A percentile compares a stretch with the other conserved stretches of the same genome.
Conservation (phyloP, 129 eudicot genomes). For the Pseudognaphalium luteoalbum region DNA sequence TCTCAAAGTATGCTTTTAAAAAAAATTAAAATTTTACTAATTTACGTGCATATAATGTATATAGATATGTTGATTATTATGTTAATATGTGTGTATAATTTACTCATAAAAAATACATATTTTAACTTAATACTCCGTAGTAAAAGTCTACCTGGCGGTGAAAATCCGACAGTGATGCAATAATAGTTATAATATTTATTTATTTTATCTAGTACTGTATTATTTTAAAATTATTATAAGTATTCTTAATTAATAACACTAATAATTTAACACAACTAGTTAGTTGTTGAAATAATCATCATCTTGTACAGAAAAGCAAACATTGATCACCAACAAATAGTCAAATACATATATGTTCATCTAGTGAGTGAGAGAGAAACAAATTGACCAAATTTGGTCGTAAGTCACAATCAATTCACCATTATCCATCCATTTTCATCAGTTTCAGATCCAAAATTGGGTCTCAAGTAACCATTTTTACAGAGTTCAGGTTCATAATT, state of each 20-base stretch:
- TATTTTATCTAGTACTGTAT: too few species aligned
- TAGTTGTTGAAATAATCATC: background rate
- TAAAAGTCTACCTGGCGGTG: background rate
- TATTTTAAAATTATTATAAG: too few species aligned
- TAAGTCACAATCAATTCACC: slow-evolving; percentile 37
- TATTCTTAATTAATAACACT: too few species aligned
- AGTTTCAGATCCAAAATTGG: slow-evolving; percentile 31
- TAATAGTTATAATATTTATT: background rate
- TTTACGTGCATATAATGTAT: too few species aligned
- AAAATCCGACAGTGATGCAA: background rate
- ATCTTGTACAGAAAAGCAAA: background rate
- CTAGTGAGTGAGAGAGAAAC: slow-evolving; percentile 27
- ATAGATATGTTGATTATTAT: too few species aligned
- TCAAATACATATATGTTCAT: slow-evolving; percentile 1
- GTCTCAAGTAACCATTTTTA: slow-evolving; percentile 4
- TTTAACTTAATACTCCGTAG: too few species aligned
- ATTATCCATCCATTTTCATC: slow-evolving; percentile 9
- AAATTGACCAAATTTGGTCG: slow-evolving; percentile 37
- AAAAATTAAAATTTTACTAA: too few species aligned
- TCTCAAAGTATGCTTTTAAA: too few species aligned
- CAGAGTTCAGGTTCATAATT: slow-evolving; percentile 22
- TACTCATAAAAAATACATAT: too few species aligned
- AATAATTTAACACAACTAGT: background rate
- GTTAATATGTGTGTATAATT: too few species aligned
- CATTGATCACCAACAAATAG: background rate